phyloP scores from a whole-genome alignment of 306 rosid species.

The Carpinus viminea region DNA sequence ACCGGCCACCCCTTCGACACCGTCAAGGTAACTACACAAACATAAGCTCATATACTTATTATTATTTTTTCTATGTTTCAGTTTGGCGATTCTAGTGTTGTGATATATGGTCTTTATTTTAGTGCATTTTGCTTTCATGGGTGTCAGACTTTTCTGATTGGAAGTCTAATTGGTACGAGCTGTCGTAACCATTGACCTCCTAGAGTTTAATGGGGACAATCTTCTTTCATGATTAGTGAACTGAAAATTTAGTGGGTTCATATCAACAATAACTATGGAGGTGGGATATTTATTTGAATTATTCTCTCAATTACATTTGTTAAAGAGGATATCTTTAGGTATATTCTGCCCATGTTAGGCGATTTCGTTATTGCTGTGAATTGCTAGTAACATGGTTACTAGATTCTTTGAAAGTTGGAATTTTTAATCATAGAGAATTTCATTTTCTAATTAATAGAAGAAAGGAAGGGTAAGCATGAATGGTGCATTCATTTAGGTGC shows the following conservation, averaged over 20 bases:
- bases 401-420: not conserved
- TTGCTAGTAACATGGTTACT: not conserved
- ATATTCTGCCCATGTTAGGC: not conserved
- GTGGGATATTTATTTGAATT: not conserved
- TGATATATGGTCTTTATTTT: not conserved
- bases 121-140: not conserved
- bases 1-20: conserved; percentile 68
- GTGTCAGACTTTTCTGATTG: not conserved
- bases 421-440: not conserved
- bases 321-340: not conserved
- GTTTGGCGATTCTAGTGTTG: not conserved
- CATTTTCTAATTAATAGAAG: not conserved
- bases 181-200: not conserved
- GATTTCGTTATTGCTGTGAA: not conserved
- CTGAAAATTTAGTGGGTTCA: not conserved
- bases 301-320: not conserved
- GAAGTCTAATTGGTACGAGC: conserved; percentile 2
- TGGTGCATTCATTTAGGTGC: not conserved
- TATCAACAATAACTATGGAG: not conserved
- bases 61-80: not conserved
- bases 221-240: not conserved
- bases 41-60: not conserved
- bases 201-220: conserved; percentile 1
- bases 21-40: conserved; percentile 40
- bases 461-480: not conserved